These are phyloP conservation scores for Curvularia sp. DNA, from an alignment of 2,329 filamentous ascomycete species.

Conservation along the genomic window DNA sequence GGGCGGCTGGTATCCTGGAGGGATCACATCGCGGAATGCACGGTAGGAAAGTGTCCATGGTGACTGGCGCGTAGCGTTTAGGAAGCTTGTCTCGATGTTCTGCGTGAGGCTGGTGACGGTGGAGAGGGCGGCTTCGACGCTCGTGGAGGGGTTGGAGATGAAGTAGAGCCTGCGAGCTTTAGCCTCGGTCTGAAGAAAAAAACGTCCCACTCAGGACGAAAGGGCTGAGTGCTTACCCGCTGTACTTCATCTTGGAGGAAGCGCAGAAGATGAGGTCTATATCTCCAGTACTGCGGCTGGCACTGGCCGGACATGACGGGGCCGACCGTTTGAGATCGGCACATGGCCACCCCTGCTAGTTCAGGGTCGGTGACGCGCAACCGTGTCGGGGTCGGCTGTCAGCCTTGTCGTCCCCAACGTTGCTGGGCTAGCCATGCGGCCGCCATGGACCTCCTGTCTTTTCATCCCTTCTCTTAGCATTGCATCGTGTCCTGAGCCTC, in stretches of 20 bases:
- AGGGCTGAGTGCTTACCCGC: conserved; percentile 19
- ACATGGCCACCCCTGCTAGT: conserved; percentile 14
- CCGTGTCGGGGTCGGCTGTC: conserved; percentile 13
- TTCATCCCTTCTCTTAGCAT: conserved; percentile 8
- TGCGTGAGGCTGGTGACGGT: conserved; percentile 33
- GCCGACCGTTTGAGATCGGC: conserved; percentile 13
- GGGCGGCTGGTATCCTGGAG: conserved; percentile 23
- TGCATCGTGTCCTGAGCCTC: conserved; percentile 1
- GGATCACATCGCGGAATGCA: conserved; percentile 41
- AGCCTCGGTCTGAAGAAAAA: not conserved
- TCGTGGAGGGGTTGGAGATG: conserved; percentile 37
- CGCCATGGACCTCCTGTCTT: conserved; percentile 12
- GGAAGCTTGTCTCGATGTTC: conserved; percentile 38
- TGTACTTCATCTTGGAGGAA: conserved; percentile 27
- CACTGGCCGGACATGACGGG: conserved; percentile 1
- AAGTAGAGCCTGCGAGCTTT: conserved; percentile 40
- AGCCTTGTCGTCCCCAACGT: conserved; percentile 10
- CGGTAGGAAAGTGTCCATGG: conserved; percentile 45
- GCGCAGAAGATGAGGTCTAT: not conserved
- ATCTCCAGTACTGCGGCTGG: not conserved
- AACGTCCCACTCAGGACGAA: not conserved
- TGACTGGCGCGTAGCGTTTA: conserved; percentile 26
- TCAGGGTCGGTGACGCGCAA: conserved; percentile 9
- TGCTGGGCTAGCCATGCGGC: conserved; percentile 7
- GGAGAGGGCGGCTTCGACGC: conserved; percentile 32